Conservation (phyloP, 1,284 basidiomycete species). For the Cutaneotrichosporon sp. region DNA sequence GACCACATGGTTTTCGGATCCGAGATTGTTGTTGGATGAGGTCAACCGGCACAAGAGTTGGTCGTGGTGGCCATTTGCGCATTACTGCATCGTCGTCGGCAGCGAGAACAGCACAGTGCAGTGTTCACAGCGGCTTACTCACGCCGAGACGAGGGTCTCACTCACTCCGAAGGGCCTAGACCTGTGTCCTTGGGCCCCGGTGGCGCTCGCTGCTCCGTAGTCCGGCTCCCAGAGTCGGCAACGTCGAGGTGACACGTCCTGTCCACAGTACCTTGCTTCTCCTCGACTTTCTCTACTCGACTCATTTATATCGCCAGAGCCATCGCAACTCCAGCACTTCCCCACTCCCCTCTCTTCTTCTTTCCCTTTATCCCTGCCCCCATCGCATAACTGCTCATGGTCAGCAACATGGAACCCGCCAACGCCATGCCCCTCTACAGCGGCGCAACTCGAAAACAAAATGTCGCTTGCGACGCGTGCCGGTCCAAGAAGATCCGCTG, state of each 20-base stretch:
- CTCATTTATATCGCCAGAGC: not conserved
- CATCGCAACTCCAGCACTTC: not conserved
- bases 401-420: not conserved
- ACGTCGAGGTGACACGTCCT: not conserved
- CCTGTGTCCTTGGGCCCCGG: too few relatives aligned
- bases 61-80: too few relatives aligned
- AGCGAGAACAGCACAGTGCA: too few relatives aligned
- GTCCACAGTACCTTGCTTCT: not conserved
- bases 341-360: not conserved
- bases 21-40: not conserved
- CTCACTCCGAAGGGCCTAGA: too few relatives aligned
- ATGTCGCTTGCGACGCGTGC: conserved; percentile 85
- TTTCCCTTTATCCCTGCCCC: not conserved
- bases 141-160: too few relatives aligned
- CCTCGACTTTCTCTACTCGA: not conserved
- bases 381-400: not conserved
- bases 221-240: too few relatives aligned
- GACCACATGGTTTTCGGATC: too few relatives aligned
- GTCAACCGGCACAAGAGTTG: too few relatives aligned
- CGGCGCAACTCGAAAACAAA: conserved; percentile 58
- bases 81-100: too few relatives aligned
- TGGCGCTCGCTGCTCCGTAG: too few relatives aligned
- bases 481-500: conserved; percentile 40
- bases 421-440: conserved; percentile 5
- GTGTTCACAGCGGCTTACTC: too few relatives aligned